Base-by-base conservation (phyloP, 768 basidiomycete species). In the Boletus vinaceobasis region DNA sequence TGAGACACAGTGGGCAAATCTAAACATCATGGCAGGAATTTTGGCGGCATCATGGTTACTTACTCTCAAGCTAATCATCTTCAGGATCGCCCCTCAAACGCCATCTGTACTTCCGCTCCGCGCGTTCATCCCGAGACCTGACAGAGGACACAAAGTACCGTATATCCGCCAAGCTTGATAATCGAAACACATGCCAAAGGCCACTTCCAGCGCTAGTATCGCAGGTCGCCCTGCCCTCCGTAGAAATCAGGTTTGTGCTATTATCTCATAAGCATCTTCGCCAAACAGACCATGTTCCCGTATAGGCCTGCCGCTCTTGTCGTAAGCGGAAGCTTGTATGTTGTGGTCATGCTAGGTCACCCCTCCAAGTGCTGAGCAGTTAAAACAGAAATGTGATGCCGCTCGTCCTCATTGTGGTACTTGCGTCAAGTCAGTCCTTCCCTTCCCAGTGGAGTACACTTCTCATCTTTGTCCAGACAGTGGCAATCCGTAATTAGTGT, bases 401-500 rank as follows among this genome's bases (percentile, higher is more conserved):
- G 80, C 85, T 39, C 85, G 91, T 58, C 90, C 90, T 13, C 88
- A 92, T 68, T 93, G 90, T 66, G 79, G 83, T 39, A 91, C 90
- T 49, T 93, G 90, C 63, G 81, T 90, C 56, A 91, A 87, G 89
- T 90, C 61, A 64, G 84, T 78, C n/a, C 31, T 50, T 48, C 47
- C 40, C 38, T 50, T 54, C 32, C 31, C 23, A 47, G 27, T 4
- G 19, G 27, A 49, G 36, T 8, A 8, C 37, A 3, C 43, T 44
- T 49, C 54, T 64, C 55, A 68, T 39, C 36, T 15, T 40, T 60
- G 21, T 47, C 26, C 53, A 90, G 88, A 72, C 85, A 90, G 69
- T 90, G 90, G 88, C 83, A 90, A 59, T 82, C 88, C 15, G 73
- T 86, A 55, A 83, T 91, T 57, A 88, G 88, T 62, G 90, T 93